Percentiles rank a stretch among this genome's conserved stretches.
Evolutionary conservation across 345 rosid genomes (phyloP).

Genomic region (Arabidopsis arenosa): DNA sequence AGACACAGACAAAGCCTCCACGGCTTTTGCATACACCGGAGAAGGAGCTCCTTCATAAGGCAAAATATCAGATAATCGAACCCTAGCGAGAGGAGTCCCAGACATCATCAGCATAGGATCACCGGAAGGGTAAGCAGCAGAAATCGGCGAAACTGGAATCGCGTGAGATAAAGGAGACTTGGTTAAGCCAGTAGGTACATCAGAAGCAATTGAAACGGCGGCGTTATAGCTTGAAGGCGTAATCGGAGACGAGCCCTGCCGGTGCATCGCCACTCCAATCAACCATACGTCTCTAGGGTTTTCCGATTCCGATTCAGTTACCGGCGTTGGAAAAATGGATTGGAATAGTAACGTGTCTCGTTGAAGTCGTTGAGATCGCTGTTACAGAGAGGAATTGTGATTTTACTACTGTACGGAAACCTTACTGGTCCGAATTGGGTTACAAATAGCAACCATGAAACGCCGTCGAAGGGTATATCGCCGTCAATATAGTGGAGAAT

Average conservation of each 20-base stretch:
- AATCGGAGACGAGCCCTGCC: constrained; percentile 44
- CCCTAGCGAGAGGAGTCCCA: constrained; percentile 57
- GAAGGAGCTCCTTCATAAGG: constrained; percentile 84
- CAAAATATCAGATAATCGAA: constrained; percentile 69
- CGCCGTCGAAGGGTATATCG: not conserved
- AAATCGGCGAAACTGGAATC: constrained; percentile 48
- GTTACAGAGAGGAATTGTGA: constrained; percentile 30
- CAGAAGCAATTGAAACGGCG: constrained; percentile 19
- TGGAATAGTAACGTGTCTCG: not conserved
- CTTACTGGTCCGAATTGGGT: not conserved
- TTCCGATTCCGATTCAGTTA: not conserved
- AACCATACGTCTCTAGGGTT: constrained; percentile 38
- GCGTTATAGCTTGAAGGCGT: constrained; percentile 37
- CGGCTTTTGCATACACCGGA: constrained; percentile 66
- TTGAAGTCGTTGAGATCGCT: constrained; percentile 33
- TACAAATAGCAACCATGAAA: not conserved
- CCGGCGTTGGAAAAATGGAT: not conserved
- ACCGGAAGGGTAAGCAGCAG: constrained; percentile 47
- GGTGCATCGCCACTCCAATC: constrained; percentile 43
- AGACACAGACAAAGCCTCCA: constrained; percentile 84
- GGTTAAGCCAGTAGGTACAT: constrained; percentile 10
- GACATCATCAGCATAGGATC: constrained; percentile 47
- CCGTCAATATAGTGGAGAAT: constrained; percentile 21
- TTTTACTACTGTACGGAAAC: constrained; percentile 25
- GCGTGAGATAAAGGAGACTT: constrained; percentile 28